Base-by-base conservation (phyloP, 192 early-diverging fungal species). In the Kickxella alabastrina region DNA sequence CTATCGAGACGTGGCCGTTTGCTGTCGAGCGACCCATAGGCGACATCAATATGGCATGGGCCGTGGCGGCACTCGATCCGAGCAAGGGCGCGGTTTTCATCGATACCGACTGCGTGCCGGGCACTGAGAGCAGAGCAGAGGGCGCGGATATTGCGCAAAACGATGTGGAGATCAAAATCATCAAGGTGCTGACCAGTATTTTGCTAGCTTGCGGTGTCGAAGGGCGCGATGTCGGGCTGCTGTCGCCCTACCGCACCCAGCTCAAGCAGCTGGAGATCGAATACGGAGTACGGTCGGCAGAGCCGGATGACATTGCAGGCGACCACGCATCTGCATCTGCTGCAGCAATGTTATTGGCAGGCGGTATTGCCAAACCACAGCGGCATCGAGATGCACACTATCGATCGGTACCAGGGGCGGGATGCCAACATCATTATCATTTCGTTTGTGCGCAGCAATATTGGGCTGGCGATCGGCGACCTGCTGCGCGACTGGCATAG, bases 401-500 rank as follows among this genome's bases (percentile, higher is more conserved):
- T 98, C 25, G 95, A 98, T 71, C 83, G 86, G 48, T 95, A 85
- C 63, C 95, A 98, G 68, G 95, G 95, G 24, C 83, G 90, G 13
- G 95, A 98, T 62, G 92, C 93, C 60, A 85, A 89, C 4, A 87
- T 88, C 44, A 84, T 97, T n/a, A 61, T 98, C 14, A 80, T 98
- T 3, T 93, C 91, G 7, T 79, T 92, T 39, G 93, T 96, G 18
- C 77, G 92, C 38, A 88, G 86, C 45, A 98, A 98, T 63, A 18
- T 47, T 2, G 59, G 75, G 3, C 67, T 74, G 32, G 80, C 81
- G 12, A 88, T 89, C 13, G 93, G 95, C 19, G 88, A 93, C 26
- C 67, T 98, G 18, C 55, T 98, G 38, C 77, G 80, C 39, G 95
- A 98, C 62, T 96, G 92, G 92, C 78, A 86, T 19, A 80, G 95